Conservation (phyloP, 140 eudicot species). For the Cichorium intybus region DNA sequence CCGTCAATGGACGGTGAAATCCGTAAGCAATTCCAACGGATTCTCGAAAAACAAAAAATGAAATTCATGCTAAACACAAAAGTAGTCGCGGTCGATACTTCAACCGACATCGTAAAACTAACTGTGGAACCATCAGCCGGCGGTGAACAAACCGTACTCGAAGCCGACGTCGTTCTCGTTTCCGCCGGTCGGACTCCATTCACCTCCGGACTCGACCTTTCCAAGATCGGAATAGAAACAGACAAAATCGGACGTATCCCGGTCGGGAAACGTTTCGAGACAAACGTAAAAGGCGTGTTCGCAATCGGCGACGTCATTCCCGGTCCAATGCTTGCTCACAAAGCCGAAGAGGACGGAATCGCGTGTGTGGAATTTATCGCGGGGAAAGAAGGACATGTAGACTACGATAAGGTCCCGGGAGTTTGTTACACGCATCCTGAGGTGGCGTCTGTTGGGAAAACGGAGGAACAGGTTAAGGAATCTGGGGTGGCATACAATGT, state of each 20-base stretch:
- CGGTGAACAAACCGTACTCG: conserved; percentile 59
- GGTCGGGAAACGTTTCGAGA: conserved; percentile 46
- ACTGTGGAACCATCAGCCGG: conserved; percentile 76
- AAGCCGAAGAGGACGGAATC: conserved; percentile 84
- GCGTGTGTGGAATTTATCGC: conserved; percentile 75
- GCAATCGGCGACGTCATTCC: conserved; percentile 86
- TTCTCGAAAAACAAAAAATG: conserved; percentile 88
- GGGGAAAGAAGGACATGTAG: conserved; percentile 78
- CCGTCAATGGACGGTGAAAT: conserved; percentile 84
- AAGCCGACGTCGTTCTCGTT: conserved; percentile 78
- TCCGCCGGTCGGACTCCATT: conserved; percentile 75
- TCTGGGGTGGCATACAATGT: conserved; percentile 58
- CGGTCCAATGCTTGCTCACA: conserved; percentile 87
- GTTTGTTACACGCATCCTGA: conserved; percentile 86
- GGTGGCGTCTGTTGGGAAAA: conserved; percentile 80
- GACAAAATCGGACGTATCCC: conserved; percentile 62
- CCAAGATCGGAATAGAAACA: conserved; percentile 64
- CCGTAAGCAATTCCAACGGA: conserved; percentile 73
- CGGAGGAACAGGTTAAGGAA: conserved; percentile 69
- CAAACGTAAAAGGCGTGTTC: conserved; percentile 59
- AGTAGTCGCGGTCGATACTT: conserved; percentile 61
- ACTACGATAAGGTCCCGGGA: conserved; percentile 74
- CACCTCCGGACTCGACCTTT: conserved; percentile 62
- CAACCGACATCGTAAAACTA: conserved; percentile 50
- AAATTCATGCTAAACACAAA: conserved; percentile 74